Percentiles rank a stretch among this genome's conserved stretches.
Conservation (phyloP, 495 filamentous ascomycete species). For the Lentithecium fluviatile region DNA sequence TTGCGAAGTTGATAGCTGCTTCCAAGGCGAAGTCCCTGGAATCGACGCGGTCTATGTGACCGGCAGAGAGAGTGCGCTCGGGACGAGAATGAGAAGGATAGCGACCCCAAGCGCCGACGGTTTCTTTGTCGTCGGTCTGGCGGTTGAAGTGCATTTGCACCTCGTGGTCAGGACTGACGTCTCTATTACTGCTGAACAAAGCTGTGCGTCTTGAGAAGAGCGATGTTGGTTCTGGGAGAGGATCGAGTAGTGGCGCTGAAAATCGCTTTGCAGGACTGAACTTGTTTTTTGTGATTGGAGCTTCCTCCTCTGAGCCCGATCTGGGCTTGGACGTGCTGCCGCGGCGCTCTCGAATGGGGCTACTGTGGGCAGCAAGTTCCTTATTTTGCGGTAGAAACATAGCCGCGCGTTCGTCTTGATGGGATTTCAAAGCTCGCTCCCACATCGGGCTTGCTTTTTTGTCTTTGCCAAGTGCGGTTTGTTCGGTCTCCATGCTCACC, state of each 20-base stretch:
- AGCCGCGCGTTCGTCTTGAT: conserved; percentile 29
- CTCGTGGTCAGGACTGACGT: background rate
- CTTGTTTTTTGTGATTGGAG: background rate
- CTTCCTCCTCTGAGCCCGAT: background rate
- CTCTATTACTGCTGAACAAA: background rate
- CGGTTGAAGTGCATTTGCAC: conserved; percentile 1
- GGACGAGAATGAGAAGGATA: conserved; percentile 35
- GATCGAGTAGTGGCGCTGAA: background rate
- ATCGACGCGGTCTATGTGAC: conserved; percentile 20
- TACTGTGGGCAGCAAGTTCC: conserved; percentile 8
- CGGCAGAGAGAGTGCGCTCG: conserved; percentile 24
- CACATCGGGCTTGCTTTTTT: conserved; percentile 22
- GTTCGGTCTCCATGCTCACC: conserved; percentile 25
- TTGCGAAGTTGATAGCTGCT: conserved; percentile 17
- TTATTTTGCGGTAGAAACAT: conserved; percentile 32
- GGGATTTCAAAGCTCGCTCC: conserved; percentile 31
- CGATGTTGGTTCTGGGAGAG: background rate
- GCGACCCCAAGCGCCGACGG: conserved; percentile 31
- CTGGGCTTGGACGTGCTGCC: conserved; percentile 6
- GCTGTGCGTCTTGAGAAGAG: conserved; percentile 4
- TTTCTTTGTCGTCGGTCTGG: conserved; percentile 3
- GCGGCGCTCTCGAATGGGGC: conserved; percentile 31
- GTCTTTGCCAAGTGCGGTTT: conserved; percentile 14
- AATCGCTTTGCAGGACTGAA: background rate
- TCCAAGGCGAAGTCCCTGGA: conserved; percentile 37